These are phyloP conservation scores for Ogataea methylovora DNA, from an alignment of 805 yeast species.

Conservation along the genomic window DNA sequence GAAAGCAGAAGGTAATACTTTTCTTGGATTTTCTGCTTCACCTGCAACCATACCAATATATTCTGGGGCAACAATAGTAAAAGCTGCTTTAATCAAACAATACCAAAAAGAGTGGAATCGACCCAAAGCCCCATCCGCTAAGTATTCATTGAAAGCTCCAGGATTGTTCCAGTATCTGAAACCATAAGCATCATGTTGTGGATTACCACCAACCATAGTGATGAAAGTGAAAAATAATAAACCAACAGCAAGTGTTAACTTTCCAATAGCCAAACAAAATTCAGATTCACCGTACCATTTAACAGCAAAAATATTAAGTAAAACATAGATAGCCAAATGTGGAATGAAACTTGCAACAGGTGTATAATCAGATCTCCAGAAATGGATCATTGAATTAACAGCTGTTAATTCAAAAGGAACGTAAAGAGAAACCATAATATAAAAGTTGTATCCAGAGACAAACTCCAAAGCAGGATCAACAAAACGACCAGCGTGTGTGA, in stretches of 20 bases:
- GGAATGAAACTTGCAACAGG: slow-evolving; percentile 65
- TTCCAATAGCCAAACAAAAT: slow-evolving; percentile 70
- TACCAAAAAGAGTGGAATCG: slow-evolving; percentile 66
- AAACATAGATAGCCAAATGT: slow-evolving; percentile 54
- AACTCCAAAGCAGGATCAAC: slow-evolving; percentile 70
- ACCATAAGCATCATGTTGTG: slow-evolving; percentile 54
- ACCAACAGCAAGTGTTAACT: slow-evolving; percentile 69
- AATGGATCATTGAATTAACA: slow-evolving; percentile 71
- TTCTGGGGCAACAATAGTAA: slow-evolving; percentile 78
- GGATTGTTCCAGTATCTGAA: slow-evolving; percentile 48
- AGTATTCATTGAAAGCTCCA: slow-evolving; percentile 46
- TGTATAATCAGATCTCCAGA: slow-evolving; percentile 70
- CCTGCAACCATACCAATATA: slow-evolving; percentile 81
- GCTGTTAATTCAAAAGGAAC: slow-evolving; percentile 82
- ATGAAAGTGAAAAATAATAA: slow-evolving; percentile 67
- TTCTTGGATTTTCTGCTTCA: slow-evolving; percentile 55
- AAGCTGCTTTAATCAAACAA: slow-evolving; percentile 64
- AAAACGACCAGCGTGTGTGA: slow-evolving; percentile 66
- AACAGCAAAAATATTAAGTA: slow-evolving; percentile 68
- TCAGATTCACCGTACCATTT: slow-evolving; percentile 74
- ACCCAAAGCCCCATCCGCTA: slow-evolving; percentile 50
- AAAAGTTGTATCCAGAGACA: slow-evolving; percentile 75
- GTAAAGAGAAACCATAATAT: slow-evolving; percentile 65
- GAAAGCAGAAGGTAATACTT: slow-evolving; percentile 70
- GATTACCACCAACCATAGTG: slow-evolving; percentile 87